phyloP scores from a whole-genome alignment of 306 rosid species.

The Comarum palustre region DNA sequence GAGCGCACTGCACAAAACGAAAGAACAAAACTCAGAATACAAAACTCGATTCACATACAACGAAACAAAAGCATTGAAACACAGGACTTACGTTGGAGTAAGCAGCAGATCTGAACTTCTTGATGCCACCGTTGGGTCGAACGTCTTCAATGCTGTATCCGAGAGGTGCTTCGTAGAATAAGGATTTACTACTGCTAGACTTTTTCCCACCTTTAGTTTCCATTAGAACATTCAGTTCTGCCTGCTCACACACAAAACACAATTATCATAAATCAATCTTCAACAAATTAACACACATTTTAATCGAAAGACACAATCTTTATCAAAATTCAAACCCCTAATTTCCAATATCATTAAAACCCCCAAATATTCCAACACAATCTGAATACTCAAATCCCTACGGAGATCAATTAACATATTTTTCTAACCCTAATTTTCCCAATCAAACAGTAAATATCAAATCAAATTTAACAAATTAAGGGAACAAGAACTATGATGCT shows the following conservation, averaged over 20 bases:
- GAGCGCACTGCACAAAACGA: constrained; percentile 61
- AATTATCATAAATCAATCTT: not conserved
- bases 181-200: constrained; percentile 67
- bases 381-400: not conserved
- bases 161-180: constrained; percentile 79
- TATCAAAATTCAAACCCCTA: not conserved
- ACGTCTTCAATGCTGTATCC: constrained; percentile 87
- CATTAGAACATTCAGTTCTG: constrained; percentile 66
- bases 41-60: not conserved
- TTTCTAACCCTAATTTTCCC: not conserved
- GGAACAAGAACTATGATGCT: not conserved
- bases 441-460: not conserved
- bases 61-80: not conserved
- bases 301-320: not conserved
- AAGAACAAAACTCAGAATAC: constrained; percentile 6
- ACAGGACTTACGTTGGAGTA: constrained; percentile 65
- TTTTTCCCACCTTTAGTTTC: constrained; percentile 79
- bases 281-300: not conserved
- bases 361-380: not conserved
- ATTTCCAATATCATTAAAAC: not conserved
- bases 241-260: not conserved
- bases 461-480: not conserved
- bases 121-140: constrained; percentile 80
- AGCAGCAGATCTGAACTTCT: constrained; percentile 88
- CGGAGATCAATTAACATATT: not conserved